A percentile compares a stretch with the other conserved stretches of the same genome.
Conservation (phyloP, 2,329 filamentous ascomycete genomes). For the Hypoxylon rubiginosum region DNA sequence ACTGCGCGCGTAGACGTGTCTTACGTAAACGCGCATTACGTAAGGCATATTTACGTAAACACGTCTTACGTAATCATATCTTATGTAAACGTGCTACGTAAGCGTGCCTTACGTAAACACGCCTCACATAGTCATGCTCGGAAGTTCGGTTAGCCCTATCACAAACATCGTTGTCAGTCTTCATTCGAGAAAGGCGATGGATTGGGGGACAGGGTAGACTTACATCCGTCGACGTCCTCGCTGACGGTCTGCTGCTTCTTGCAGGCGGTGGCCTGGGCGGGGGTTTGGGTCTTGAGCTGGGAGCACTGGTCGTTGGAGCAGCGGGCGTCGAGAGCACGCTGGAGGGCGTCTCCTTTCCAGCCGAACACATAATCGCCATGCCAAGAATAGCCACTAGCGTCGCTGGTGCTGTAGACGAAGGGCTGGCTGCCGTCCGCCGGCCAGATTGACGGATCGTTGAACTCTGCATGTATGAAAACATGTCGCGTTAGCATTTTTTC, state of each 20-base stretch:
- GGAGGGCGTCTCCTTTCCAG: constrained; percentile 53
- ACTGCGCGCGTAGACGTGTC: too few relatives aligned
- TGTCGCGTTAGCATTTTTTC: too few relatives aligned
- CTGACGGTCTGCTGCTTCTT: constrained; percentile 43
- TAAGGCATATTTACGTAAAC: too few relatives aligned
- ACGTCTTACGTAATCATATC: too few relatives aligned
- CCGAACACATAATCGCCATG: constrained; percentile 55
- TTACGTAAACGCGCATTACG: too few relatives aligned
- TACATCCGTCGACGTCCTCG: constrained; percentile 43
- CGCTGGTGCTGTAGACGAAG: constrained; percentile 46
- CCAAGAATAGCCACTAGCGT: constrained; percentile 51
- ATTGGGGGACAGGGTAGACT: constrained; percentile 4
- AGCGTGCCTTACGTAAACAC: too few relatives aligned
- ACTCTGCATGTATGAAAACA: too few relatives aligned
- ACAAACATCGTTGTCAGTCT: constrained; percentile 15
- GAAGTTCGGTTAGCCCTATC: constrained; percentile 38
- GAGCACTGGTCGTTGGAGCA: constrained; percentile 50
- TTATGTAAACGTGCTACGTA: too few relatives aligned
- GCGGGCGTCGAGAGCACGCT: constrained; percentile 48
- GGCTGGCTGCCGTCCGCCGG: constrained; percentile 48
- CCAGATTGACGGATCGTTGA: constrained; percentile 49
- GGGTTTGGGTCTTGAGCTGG: constrained; percentile 42
- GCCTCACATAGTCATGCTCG: constrained; percentile 34
- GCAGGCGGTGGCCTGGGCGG: constrained; percentile 44
- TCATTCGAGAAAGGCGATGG: not conserved